Evolutionary conservation across 2,329 filamentous ascomycete genomes (phyloP), one percentile per base, ranked within the genome.

Genomic region (Trichoderma koningii): DNA sequence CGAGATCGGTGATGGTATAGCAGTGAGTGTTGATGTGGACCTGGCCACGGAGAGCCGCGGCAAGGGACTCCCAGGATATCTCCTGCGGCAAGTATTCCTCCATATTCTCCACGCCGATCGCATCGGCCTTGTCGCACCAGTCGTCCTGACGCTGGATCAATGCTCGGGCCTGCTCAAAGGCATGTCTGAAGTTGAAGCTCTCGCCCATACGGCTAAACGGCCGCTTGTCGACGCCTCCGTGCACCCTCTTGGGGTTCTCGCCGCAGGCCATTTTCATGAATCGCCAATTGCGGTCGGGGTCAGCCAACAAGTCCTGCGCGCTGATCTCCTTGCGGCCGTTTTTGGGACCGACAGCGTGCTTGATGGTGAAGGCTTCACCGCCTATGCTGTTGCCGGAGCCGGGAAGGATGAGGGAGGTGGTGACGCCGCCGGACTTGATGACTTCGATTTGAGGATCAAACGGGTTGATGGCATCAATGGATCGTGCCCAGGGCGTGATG

Each of bases 211-310:
- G 80, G 67, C 85, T 89, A 63, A 80, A 80, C 0, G 86, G 87
- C 52, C 78, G 78, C 59, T 81, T 79, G 26, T 85, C 85, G 5
- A 77, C 71, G 52, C 78, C 79, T 10, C 87, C 87, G 66, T 89
- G 88, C 0, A 86, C 77, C 0, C 81, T 77, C 76, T 89, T 89
- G 1, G 88, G 79, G 70, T 91, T 91, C 75, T 91, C 88, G 42
- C 88, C 88, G 68, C 88, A 91, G 0, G 89, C 89, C 88, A 91
- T 91, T 77, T 91, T 91, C 81, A 91, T 89, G 74, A 89, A 91
- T 21, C 89, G 81, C 84, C 87, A 89, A 66, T 79, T 84, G 23
- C 81, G 80, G 48, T 88, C 87, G 0, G 87, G 87, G 59, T 89
- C 86, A 1, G 88, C 88, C 10, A 90, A 79, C 78, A 90, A 81